These are phyloP conservation scores for Chloranthus sessilifolius DNA, from an alignment of 164 flowering plant species.

Conservation along the genomic window DNA sequence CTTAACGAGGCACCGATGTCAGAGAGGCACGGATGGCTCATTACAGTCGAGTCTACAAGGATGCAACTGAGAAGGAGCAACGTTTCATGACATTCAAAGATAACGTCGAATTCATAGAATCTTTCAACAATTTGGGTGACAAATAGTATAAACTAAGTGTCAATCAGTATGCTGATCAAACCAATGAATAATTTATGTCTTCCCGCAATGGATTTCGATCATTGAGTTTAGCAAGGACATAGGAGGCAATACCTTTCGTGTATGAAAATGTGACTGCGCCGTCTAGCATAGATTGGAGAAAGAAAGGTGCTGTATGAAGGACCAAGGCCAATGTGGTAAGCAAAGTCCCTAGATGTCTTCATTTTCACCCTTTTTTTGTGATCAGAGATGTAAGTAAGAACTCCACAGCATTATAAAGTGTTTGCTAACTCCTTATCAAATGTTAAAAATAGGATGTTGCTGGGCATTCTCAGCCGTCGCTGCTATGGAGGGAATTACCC, in stretches of 20 bases:
- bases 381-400: not conserved
- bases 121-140: constrained; percentile 14
- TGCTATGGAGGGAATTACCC: constrained; percentile 20
- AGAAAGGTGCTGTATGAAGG: constrained; percentile 33
- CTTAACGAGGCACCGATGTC: constrained; percentile 3
- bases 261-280: constrained; percentile 13
- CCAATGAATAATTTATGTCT: constrained; percentile 26
- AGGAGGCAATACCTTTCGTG: constrained; percentile 1
- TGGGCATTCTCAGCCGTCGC: constrained; percentile 34
- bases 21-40: constrained; percentile 19
- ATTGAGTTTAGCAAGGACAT: not conserved
- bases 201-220: constrained; percentile 15
- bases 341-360: not conserved
- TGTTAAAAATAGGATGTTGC: constrained; percentile 18
- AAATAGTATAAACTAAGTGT: constrained; percentile 18
- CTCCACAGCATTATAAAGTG: not conserved
- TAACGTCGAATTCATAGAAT: constrained; percentile 24
- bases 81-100: constrained; percentile 29
- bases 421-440: not conserved
- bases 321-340: constrained; percentile 39
- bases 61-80: constrained; percentile 11
- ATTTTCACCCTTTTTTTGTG: not conserved
- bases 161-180: constrained; percentile 26
- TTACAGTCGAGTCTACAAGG: constrained; percentile 11
- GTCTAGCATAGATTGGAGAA: constrained; percentile 28